Conservation (phyloP, 2,329 filamentous ascomycete genomes). For the Ophiocordyceps camponoti-saundersi region DNA sequence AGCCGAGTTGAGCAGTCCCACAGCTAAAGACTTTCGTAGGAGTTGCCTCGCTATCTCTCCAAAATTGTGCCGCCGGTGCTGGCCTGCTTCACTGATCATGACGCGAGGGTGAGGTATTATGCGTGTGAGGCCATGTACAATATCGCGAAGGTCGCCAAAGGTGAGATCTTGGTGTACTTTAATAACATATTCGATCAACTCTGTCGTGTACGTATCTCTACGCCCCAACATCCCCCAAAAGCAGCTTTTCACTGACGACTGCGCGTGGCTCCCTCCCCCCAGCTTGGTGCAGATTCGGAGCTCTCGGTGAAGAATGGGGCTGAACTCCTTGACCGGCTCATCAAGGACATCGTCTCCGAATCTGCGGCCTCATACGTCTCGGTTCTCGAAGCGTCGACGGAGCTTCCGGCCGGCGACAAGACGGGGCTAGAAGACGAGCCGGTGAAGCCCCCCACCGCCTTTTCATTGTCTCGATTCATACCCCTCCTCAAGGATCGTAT, state of each 20-base stretch:
- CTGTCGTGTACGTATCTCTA: slow-evolving; percentile 54
- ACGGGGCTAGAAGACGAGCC: slow-evolving; percentile 25
- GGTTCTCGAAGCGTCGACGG: slow-evolving; percentile 48
- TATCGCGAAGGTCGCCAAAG: slow-evolving; percentile 97
- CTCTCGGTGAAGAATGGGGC: slow-evolving; percentile 96
- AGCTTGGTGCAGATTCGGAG: slow-evolving; percentile 92
- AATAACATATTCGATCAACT: slow-evolving; percentile 97
- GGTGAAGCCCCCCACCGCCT: slow-evolving; percentile 57
- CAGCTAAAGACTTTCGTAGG: slow-evolving; percentile 29
- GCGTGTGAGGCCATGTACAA: slow-evolving; percentile 99
- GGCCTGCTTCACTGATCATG: slow-evolving; percentile 94
- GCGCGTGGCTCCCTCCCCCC: slow-evolving; percentile 1
- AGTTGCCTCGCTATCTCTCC: slow-evolving; percentile 79
- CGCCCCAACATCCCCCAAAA: background rate
- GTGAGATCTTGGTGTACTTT: slow-evolving; percentile 92
- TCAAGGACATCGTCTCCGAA: slow-evolving; percentile 93
- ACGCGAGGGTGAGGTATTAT: slow-evolving; percentile 93
- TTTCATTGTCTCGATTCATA: slow-evolving; percentile 81
- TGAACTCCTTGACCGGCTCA: slow-evolving; percentile 79
- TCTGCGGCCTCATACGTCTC: slow-evolving; percentile 92
- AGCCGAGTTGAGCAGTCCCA: background rate
- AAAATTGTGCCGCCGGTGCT: slow-evolving; percentile 92
- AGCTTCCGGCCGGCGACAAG: slow-evolving; percentile 27
- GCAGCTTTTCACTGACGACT: background rate
- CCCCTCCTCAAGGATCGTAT: slow-evolving; percentile 89